phyloP scores from a whole-genome alignment of 2,329 filamentous ascomycete species.

The Colletotrichum kahawae region DNA sequence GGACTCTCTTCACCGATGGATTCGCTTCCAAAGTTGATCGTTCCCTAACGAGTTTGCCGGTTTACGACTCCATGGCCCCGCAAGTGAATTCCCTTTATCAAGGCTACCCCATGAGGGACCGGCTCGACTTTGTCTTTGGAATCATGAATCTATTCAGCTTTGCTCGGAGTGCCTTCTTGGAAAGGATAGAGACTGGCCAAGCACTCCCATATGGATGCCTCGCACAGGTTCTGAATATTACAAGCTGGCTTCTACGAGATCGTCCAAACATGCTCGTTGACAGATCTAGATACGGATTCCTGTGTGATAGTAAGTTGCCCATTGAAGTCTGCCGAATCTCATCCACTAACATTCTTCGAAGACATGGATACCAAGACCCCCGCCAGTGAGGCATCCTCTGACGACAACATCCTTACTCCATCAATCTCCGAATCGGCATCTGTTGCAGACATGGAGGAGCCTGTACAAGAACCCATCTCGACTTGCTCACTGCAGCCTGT shows the following conservation, averaged over 20 bases:
- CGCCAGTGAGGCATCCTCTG: neutral
- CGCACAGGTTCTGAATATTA: neutral
- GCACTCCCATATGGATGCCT: neutral
- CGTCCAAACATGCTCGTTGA: neutral
- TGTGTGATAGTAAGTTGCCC: neutral
- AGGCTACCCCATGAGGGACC: neutral
- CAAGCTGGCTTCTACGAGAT: neutral
- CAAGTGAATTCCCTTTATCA: neutral
- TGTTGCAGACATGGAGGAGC: neutral
- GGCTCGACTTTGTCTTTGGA: neutral
- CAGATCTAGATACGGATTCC: neutral
- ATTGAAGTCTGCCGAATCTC: neutral
- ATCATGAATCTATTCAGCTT: neutral
- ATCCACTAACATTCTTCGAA: neutral
- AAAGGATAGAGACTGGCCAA: neutral
- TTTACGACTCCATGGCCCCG: neutral
- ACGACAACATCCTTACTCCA: neutral
- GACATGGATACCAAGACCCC: neutral
- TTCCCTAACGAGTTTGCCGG: neutral
- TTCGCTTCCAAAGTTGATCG: neutral
- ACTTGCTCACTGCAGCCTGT: neutral
- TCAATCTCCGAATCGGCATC: neutral
- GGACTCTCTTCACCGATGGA: neutral
- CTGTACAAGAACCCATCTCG: neutral
- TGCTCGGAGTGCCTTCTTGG: neutral